Percentiles rank a stretch among this genome's conserved stretches.
Evolutionary conservation across 345 rosid species (phyloP).

Genomic region (Camelina laxa): DNA sequence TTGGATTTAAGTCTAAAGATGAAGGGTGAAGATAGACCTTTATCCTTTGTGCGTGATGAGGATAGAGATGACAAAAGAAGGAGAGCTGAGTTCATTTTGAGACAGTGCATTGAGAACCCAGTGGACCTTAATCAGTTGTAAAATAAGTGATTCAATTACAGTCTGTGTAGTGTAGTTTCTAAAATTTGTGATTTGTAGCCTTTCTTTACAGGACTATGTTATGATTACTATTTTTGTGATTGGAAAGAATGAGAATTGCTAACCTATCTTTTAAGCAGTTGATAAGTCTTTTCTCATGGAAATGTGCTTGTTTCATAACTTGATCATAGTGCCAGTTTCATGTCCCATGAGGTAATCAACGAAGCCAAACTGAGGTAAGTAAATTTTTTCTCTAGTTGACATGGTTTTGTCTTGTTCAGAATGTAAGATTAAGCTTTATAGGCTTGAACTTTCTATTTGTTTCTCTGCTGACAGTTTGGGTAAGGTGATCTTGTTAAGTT

Average conservation of each 20-base stretch:
- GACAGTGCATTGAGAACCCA: slow-evolving; percentile 85
- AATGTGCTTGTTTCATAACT: slow-evolving; percentile 28
- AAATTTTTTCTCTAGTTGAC: too few relatives aligned
- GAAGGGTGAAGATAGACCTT: slow-evolving; percentile 53
- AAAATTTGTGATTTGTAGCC: slow-evolving; percentile 40
- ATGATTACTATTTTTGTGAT: slow-evolving; percentile 9
- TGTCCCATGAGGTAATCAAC: slow-evolving; percentile 2
- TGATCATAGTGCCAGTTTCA: slow-evolving; percentile 11
- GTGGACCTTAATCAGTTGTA: slow-evolving; percentile 89
- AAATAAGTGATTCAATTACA: slow-evolving; percentile 23
- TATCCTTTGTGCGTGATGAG: slow-evolving; percentile 62
- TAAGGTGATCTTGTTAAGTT: neutral
- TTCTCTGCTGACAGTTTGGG: neutral
- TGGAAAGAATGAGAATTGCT: slow-evolving; percentile 31
- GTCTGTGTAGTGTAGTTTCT: slow-evolving; percentile 34
- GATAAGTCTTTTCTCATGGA: slow-evolving; percentile 16
- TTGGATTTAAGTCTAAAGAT: slow-evolving; percentile 62
- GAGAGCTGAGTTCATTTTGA: slow-evolving; percentile 88
- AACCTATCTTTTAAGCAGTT: slow-evolving; percentile 18
- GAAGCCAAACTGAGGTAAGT: too few relatives aligned
- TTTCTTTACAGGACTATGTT: slow-evolving; percentile 32
- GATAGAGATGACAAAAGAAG: slow-evolving; percentile 97
- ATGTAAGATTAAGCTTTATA: too few relatives aligned
- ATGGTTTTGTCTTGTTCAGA: too few relatives aligned
- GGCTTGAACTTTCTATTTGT: too few relatives aligned